phyloP scores from a whole-genome alignment of 306 rosid genomes.

The Vigna reflexopilosa region DNA sequence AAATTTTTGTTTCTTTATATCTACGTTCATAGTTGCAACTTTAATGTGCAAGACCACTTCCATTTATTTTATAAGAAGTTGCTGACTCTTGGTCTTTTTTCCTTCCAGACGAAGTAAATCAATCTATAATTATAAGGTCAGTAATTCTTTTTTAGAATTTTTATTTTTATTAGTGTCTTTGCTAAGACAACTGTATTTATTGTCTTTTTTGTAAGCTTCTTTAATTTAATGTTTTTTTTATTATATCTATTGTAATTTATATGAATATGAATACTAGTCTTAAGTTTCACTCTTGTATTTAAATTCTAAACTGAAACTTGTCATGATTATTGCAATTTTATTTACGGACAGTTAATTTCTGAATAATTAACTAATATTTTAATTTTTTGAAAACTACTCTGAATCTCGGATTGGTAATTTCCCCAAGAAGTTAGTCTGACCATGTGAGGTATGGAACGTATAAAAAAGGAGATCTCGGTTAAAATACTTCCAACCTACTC shows the following conservation, averaged over 20 bases:
- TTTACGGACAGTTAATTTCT: slow-evolving; percentile 21
- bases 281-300: not conserved
- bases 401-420: slow-evolving; percentile 10
- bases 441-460: not conserved
- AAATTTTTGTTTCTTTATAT: slow-evolving; percentile 12
- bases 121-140: slow-evolving; percentile 90
- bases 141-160: slow-evolving; percentile 36
- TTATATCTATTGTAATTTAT: not conserved
- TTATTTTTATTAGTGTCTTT: slow-evolving; percentile 13
- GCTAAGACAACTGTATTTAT: not conserved
- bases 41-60: slow-evolving; percentile 37
- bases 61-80: slow-evolving; percentile 46
- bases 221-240: slow-evolving; percentile 3
- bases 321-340: slow-evolving; percentile 4
- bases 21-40: slow-evolving; percentile 9
- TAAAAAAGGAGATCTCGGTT: not conserved
- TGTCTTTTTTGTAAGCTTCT: slow-evolving; percentile 22
- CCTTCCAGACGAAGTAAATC: slow-evolving; percentile 96
- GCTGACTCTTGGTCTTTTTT: slow-evolving; percentile 43
- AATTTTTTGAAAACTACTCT: not conserved
- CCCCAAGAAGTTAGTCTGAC: not conserved
- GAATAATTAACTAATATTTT: slow-evolving; percentile 5
- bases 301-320: slow-evolving; percentile 18
- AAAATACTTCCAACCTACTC: slow-evolving; percentile 11
- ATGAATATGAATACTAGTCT: slow-evolving; percentile 4